A percentile compares a stretch with the other conserved stretches of the same genome.
These are phyloP conservation scores for Torulaspora gathmanii DNA, from an alignment of 805 yeast genomes.

Conservation along the genomic window DNA sequence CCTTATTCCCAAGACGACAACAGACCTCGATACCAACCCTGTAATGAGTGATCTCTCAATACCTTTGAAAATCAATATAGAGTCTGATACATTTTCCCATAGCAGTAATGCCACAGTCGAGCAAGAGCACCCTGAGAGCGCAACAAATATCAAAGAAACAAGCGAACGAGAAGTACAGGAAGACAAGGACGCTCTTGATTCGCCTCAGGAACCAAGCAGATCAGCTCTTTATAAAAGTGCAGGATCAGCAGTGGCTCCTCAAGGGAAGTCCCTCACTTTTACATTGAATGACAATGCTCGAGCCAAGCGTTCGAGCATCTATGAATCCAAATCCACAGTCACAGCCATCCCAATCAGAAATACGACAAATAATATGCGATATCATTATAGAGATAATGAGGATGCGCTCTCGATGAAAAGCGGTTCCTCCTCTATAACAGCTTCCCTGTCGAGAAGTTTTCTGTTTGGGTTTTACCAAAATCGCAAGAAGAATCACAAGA, in stretches of 20 bases:
- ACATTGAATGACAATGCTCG: constrained; percentile 26
- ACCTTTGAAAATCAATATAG: constrained; percentile 12
- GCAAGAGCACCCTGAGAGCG: background rate
- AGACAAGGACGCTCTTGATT: background rate
- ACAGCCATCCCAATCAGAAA: constrained; percentile 34
- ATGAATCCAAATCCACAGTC: constrained; percentile 34
- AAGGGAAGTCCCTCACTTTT: constrained; percentile 18
- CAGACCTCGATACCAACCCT: constrained; percentile 31
- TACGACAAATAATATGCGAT: constrained; percentile 13
- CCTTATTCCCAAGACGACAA: constrained; percentile 28
- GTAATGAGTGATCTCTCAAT: constrained; percentile 29
- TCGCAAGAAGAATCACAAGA: constrained; percentile 21
- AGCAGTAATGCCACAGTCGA: constrained; percentile 1
- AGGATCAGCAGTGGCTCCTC: background rate
- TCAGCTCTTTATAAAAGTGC: constrained; percentile 2
- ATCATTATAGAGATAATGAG: constrained; percentile 33
- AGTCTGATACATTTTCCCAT: background rate
- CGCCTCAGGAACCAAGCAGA: background rate
- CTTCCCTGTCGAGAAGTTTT: constrained; percentile 41
- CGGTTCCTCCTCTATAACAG: constrained; percentile 39
- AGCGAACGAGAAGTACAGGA: background rate
- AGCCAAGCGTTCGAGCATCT: constrained; percentile 33
- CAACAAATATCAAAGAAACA: background rate
- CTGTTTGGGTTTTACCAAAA: constrained; percentile 40
- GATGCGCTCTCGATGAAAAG: constrained; percentile 37